Evolutionary conservation across 2,329 filamentous ascomycete genomes (phyloP), one percentile per base, ranked within the genome.

Genomic region (Blastomyces silverae): DNA sequence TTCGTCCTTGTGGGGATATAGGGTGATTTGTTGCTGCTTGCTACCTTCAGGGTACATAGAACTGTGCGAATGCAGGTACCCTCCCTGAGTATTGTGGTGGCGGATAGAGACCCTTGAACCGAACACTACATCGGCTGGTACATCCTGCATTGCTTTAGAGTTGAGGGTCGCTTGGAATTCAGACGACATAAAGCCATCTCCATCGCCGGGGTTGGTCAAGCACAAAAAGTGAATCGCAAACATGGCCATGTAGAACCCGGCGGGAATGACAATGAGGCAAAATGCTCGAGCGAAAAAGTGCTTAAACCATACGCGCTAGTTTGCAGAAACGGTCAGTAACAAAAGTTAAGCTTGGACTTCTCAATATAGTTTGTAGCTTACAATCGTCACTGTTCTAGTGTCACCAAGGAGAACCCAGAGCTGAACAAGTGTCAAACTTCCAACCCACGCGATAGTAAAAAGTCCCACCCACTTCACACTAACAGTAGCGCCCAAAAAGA

Each of bases 381-480:
- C 85, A 68, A 91, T 83, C 63, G 91, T 91, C 62, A 97, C 92
- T 64, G 88, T 92, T 79, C 87, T 91, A 69, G 85, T 85, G 76
- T 99, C 94, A 68, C 92, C 94, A 52, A 97, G 88, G 64, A 99
- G 82, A 70, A 97, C 87, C 94, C 94, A 99, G 65, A 99, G 85
- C 81, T 99, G 94, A 57, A 99, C 77, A 56, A 93, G 78, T 48
- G 94, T 99, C 79, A 99, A 85, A 77, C 84, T 86, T 67, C 94
- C 94, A 70, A 99, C 91, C 94, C 94, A 99, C 60, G 93, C 94
- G 77, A 97, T 97, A 68, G 94, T 99, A 82, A 99, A 97, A 62
- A 99, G 83, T 61, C 94, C 94, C 73, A 99, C 94, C 94, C 94
- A 99, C 82, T 99, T 99, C 73, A 97, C 92, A 80, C 93, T 97